Evolutionary conservation across 2,329 filamentous ascomycete species (phyloP).

Genomic region (Penicillium sp.): DNA sequence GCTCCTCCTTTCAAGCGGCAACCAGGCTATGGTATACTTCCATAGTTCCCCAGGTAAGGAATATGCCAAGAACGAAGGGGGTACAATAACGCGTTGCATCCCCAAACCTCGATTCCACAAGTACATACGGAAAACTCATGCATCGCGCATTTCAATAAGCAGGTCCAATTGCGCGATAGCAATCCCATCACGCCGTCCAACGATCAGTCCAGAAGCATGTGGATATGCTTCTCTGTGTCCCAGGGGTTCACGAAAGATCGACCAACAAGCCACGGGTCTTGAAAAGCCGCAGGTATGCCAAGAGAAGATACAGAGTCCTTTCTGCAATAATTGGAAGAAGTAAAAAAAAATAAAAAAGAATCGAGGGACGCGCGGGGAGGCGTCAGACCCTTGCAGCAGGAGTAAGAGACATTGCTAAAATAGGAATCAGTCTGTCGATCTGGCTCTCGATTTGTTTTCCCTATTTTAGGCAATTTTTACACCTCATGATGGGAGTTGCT

Average conservation of each 20-base stretch:
- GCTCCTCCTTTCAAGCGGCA: background rate
- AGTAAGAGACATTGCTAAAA: background rate
- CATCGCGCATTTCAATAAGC: background rate
- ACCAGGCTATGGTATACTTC: background rate
- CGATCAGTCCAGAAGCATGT: background rate
- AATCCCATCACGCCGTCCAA: background rate
- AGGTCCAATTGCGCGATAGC: slow-evolving; percentile 11
- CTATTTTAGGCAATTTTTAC: background rate
- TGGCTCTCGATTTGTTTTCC: background rate
- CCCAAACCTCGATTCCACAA: too few species aligned
- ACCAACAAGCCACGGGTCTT: slow-evolving; percentile 5
- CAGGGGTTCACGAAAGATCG: slow-evolving; percentile 7
- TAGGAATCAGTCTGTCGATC: slow-evolving; percentile 7
- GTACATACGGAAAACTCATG: background rate
- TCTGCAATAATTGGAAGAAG: background rate
- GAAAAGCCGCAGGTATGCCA: slow-evolving; percentile 9
- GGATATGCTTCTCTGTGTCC: background rate
- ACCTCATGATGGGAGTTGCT: background rate
- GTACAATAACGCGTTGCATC: background rate
- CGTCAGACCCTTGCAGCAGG: slow-evolving; percentile 12
- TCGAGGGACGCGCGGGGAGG: background rate
- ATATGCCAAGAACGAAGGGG: slow-evolving; percentile 26
- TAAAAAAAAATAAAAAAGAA: background rate
- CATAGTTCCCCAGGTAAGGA: background rate
- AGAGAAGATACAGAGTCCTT: background rate